A percentile compares a stretch with the other conserved stretches of the same genome.
Evolutionary conservation across 148 eudicot genomes (phyloP).

Genomic region (Fagopyrum tataricum): DNA sequence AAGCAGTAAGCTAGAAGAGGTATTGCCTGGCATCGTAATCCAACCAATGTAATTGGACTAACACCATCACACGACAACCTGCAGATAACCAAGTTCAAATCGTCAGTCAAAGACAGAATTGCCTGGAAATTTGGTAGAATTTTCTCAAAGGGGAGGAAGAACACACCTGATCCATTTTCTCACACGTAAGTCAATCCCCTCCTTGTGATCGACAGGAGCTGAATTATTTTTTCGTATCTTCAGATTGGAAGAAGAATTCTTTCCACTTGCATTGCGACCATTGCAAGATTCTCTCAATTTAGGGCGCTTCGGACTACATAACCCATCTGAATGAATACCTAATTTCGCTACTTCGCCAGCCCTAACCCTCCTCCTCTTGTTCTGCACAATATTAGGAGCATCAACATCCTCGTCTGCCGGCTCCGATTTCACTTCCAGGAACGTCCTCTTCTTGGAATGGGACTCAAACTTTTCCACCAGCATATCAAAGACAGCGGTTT

Average conservation of each 20-base stretch:
- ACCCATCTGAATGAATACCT: slow-evolving; percentile 34
- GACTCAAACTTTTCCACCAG: slow-evolving; percentile 21
- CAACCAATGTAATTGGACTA: slow-evolving; percentile 59
- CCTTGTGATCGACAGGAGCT: slow-evolving; percentile 16
- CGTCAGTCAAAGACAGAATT: not conserved
- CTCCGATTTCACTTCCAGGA: slow-evolving; percentile 29
- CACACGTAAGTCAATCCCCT: slow-evolving; percentile 18
- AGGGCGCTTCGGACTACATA: slow-evolving; percentile 23
- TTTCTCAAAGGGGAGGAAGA: not conserved
- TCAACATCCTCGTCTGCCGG: slow-evolving; percentile 22
- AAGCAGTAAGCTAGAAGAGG: not conserved
- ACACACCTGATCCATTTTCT: slow-evolving; percentile 56
- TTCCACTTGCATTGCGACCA: slow-evolving; percentile 18
- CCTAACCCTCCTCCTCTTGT: slow-evolving; percentile 27
- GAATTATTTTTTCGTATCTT: slow-evolving; percentile 25
- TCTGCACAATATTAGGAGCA: slow-evolving; percentile 6
- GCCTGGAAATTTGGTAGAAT: not conserved
- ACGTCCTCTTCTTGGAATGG: slow-evolving; percentile 11
- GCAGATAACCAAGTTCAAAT: slow-evolving; percentile 18
- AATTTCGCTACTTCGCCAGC: slow-evolving; percentile 18
- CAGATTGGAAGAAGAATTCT: slow-evolving; percentile 12
- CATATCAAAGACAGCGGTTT: slow-evolving; percentile 18
- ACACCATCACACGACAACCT: slow-evolving; percentile 65
- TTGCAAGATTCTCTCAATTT: slow-evolving; percentile 34
- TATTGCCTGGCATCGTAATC: slow-evolving; percentile 78